Base-by-base conservation (phyloP, 2,329 filamentous ascomycete species). In the Ustilaginoidea virens region DNA sequence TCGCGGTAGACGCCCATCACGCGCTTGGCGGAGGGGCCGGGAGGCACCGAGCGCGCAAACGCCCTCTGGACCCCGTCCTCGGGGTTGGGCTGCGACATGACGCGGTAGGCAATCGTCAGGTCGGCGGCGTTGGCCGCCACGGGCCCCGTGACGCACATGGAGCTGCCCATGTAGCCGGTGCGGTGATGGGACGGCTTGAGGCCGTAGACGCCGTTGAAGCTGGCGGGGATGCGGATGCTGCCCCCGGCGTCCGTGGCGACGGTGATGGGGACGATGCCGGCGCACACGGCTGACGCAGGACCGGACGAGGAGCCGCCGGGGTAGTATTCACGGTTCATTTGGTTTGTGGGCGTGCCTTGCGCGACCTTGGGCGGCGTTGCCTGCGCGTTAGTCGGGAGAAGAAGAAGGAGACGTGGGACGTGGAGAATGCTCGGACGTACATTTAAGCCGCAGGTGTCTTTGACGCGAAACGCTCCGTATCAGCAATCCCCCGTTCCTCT, bases 391-490 rank as follows among this genome's bases (percentile, higher is more conserved):
- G n/a, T n/a, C n/a, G n/a, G n/a, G n/a, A n/a, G n/a, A n/a, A n/a
- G n/a, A n/a, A n/a, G 26, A 29, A 32, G 12, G 6, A 13, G 15
- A 7, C 15, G 6, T 10, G 14, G 17, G 17, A 3, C 10, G n/a
- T n/a, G n/a, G n/a, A n/a, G n/a, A n/a, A n/a, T n/a, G n/a, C 9
- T 4, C 7, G 7, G 17, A 39, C 56, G 40, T 38, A 63, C 59
- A 44, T 92, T 92, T 49, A 83, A 83, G 38, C 85, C 85, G n/a
- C 69, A 85, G 0, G 79, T 82, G 43, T 90, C 79, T 61, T n/a
- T n/a, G n/a, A n/a, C n/a, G n/a, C n/a, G n/a, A n/a, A n/a, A n/a
- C n/a, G n/a, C n/a, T n/a, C n/a, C n/a, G n/a, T n/a, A n/a, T n/a
- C n/a, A n/a, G n/a, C n/a, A n/a, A n/a, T n/a, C n/a, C n/a, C n/a